Base-by-base conservation (phyloP, 2,329 filamentous ascomycete species). In the Diaporthe citriasiana region DNA sequence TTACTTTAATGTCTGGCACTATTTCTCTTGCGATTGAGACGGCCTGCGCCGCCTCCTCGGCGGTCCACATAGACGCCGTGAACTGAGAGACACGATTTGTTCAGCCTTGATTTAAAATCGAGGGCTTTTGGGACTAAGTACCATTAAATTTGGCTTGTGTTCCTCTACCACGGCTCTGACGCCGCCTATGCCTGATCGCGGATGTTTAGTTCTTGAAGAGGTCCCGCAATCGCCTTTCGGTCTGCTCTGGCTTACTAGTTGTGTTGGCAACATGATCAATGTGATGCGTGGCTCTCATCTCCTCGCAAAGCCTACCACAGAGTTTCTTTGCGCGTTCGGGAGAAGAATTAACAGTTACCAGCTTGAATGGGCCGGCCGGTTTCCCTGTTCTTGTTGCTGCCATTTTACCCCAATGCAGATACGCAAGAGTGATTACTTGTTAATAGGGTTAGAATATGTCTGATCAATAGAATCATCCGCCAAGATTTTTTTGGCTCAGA, bases 261-360 rank as follows among this genome's bases (percentile, higher is more conserved):
- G 87, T 89, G 79, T 94, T 93, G 47, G 85, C 90, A 33, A 88
- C 85, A 79, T 93, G 86, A 50, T 88, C 83, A 76, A 94, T 93
- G 1, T 86, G 89, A 81, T 93, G 93, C 51, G 83, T 83, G 72
- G 92, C 90, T 79, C 90, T 91, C 42, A 94, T 82, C 17, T 86
- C 87, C 72, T 92, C 89, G 15, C 88, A 85, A 50, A 94, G 82
- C 0, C 89, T 86, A 15, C 91, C 91, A 78, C 93, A 89, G 45
- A 94, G 82, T 10, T 85, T 82, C 82, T 90, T 89, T 45, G 92
- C 92, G 72, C 91, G 86, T 76, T 92, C 91, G 0, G 92, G 91
- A 1, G 88, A 90, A 1, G 88, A 93, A 83, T 93, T 93, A 77
- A 93, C 91, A 1, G 91, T 93, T 40, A 93, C 88, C 17, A 93